phyloP scores from a whole-genome alignment of 2,329 filamentous ascomycete genomes.

The Fusarium sterilihyphosum region DNA sequence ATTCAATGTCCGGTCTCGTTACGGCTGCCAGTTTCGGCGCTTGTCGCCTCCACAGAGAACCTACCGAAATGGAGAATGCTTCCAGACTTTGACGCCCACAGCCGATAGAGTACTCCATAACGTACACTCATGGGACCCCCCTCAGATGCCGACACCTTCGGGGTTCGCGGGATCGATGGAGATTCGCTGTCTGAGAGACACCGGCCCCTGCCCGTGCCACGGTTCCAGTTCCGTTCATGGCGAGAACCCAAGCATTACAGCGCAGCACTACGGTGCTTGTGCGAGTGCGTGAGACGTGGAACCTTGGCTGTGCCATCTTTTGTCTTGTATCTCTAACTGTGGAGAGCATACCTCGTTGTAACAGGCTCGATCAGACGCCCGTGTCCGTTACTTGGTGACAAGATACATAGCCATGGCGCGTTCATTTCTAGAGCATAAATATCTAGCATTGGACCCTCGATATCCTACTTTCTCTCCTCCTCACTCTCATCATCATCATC shows the following conservation, averaged over 20 bases:
- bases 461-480: slow-evolving; percentile 16
- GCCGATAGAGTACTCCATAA: slow-evolving; percentile 10
- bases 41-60: background rate
- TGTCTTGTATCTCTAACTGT: background rate
- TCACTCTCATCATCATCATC: slow-evolving; percentile 35
- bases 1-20: slow-evolving; percentile 9
- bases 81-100: slow-evolving; percentile 17
- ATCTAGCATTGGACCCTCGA: slow-evolving; percentile 34
- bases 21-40: slow-evolving; percentile 6
- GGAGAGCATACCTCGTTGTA: slow-evolving; percentile 16
- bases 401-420: slow-evolving; percentile 23
- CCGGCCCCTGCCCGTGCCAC: slow-evolving; percentile 24
- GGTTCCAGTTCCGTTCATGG: slow-evolving; percentile 32
- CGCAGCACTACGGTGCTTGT: slow-evolving; percentile 3
- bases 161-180: slow-evolving; percentile 43
- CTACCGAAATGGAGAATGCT: slow-evolving; percentile 15
- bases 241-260: slow-evolving; percentile 8
- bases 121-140: background rate
- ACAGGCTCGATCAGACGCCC: slow-evolving; percentile 20
- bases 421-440: slow-evolving; percentile 41
- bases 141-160: slow-evolving; percentile 40
- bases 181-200: slow-evolving; percentile 35
- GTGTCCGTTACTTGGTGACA: slow-evolving; percentile 23
- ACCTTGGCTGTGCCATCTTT: slow-evolving; percentile 27
- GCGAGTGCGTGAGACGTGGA: slow-evolving; percentile 31